These are phyloP conservation scores for Nemania sp. DNA, from an alignment of 2,329 filamentous ascomycete genomes.

Conservation along the genomic window DNA sequence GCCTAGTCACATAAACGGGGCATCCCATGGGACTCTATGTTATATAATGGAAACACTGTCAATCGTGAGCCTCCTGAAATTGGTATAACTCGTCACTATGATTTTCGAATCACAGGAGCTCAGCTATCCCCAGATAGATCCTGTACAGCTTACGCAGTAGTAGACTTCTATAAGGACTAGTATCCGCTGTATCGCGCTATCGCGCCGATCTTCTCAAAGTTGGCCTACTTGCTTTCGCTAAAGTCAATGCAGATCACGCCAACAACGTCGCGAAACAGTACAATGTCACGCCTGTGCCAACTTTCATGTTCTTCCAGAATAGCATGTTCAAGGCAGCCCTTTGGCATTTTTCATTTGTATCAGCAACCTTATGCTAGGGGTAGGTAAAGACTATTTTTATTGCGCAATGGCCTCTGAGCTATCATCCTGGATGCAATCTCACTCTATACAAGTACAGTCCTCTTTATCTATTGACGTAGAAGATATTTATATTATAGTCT, in stretches of 20 bases:
- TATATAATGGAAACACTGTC: background rate
- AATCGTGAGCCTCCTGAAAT: background rate
- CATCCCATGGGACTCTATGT: background rate
- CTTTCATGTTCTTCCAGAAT: slow-evolving; percentile 68
- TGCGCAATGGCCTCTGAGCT: no score
- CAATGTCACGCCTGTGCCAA: slow-evolving; percentile 66
- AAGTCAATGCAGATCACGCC: slow-evolving; percentile 67
- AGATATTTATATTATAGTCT: no score
- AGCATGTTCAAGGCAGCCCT: slow-evolving; percentile 49
- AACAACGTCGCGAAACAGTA: slow-evolving; percentile 62
- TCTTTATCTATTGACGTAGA: no score
- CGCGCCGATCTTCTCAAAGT: slow-evolving; percentile 59
- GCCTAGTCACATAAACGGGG: background rate
- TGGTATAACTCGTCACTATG: slow-evolving; percentile 12
- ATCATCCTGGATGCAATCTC: no score
- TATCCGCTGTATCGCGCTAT: slow-evolving; percentile 64
- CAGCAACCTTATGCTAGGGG: no score
- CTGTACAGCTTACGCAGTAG: slow-evolving; percentile 56
- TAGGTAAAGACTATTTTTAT: no score
- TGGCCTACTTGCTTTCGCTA: slow-evolving; percentile 63
- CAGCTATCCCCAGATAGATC: slow-evolving; percentile 15
- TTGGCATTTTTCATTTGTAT: no score
- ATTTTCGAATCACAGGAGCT: background rate
- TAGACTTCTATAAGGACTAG: slow-evolving; percentile 66
- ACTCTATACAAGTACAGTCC: no score